Evolutionary conservation across 306 rosid species (phyloP), one percentile per base, ranked within the genome.

Genomic region (Lathyrus tuberosus): DNA sequence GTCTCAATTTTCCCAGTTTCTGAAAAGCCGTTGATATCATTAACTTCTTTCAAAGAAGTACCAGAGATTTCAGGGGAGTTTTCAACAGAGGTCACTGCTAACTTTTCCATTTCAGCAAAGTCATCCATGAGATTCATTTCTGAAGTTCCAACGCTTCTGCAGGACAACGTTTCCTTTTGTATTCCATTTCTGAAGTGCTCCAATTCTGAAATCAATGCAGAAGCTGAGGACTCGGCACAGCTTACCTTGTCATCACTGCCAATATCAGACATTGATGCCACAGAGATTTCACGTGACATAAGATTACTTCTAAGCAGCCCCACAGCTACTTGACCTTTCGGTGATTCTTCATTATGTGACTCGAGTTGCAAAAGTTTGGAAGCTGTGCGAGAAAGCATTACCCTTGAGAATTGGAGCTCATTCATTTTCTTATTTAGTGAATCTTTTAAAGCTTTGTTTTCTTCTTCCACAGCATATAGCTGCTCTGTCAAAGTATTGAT

Each of bases 91-190:
- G 78, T 92, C 38, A 92, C 81, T 17, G 98, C 96, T 46, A 92
- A 64, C 67, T 88, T 92, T 83, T 92, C 98, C 98, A 89, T 92
- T 84, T 92, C 98, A 79, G 82, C 85, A 47, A 92, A 92, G 81
- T 92, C 98, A 56, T 92, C 98, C 96, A 92, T 87, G 70, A 92
- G 89, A 62, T 79, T 84, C 31, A 92, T 79, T 79, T 87, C 98
- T n/a, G 86, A 80, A 71, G 83, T 80, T 67, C 87, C 90, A 28
- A 81, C 79, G 37, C 83, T 74, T 81, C 41, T 81, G 81, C 83
- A 72, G 14, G 87, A 57, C 16, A 42, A 18, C 4, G 83, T 58
- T 14, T 76, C 85, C 67, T 84, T 92, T 43, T 69, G 82, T 80
- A 80, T 89, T 62, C 84, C 87, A 42, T 72, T 75, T 83, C 78